Evolutionary conservation across 305 asterid genomes (phyloP).

Genomic region (Fraxinus paxiana): DNA sequence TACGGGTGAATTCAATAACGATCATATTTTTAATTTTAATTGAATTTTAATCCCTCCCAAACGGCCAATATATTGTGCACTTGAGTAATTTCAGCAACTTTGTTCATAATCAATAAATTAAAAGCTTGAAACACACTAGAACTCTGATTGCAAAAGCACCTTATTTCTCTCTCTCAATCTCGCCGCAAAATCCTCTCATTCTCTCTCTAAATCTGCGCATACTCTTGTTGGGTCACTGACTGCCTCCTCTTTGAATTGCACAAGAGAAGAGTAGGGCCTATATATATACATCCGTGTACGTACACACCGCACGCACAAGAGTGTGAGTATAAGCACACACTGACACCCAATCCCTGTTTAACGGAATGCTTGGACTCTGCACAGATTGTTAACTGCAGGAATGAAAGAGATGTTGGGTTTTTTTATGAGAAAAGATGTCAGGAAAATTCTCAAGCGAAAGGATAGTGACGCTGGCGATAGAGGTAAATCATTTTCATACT

Average conservation of each 20-base stretch:
- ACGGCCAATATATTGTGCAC: neutral
- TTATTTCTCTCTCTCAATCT: conserved; percentile 31
- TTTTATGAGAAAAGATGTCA: conserved; percentile 66
- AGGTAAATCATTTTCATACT: conserved; percentile 36
- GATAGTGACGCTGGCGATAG: conserved; percentile 95
- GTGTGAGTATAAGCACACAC: neutral
- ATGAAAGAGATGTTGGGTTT: conserved; percentile 50
- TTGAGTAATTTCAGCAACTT: neutral
- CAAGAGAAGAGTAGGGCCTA: conserved; percentile 19
- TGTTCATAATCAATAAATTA: neutral
- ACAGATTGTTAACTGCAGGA: conserved; percentile 17
- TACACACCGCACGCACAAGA: conserved; percentile 1
- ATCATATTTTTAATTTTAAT: too few species aligned
- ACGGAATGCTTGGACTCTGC: conserved; percentile 27
- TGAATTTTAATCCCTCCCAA: too few species aligned
- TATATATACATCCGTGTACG: conserved; percentile 10
- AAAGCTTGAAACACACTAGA: neutral
- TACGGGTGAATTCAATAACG: too few species aligned
- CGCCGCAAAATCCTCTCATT: conserved; percentile 40
- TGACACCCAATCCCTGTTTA: neutral
- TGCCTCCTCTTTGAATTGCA: neutral
- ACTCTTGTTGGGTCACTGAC: conserved; percentile 19
- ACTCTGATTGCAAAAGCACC: conserved; percentile 9
- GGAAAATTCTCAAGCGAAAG: conserved; percentile 86
- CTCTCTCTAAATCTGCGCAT: conserved; percentile 19